A percentile compares a stretch with the other conserved stretches of the same genome.
Evolutionary conservation across 139 green algal species (phyloP).

Genomic region (Chlamydomonas sp.): DNA sequence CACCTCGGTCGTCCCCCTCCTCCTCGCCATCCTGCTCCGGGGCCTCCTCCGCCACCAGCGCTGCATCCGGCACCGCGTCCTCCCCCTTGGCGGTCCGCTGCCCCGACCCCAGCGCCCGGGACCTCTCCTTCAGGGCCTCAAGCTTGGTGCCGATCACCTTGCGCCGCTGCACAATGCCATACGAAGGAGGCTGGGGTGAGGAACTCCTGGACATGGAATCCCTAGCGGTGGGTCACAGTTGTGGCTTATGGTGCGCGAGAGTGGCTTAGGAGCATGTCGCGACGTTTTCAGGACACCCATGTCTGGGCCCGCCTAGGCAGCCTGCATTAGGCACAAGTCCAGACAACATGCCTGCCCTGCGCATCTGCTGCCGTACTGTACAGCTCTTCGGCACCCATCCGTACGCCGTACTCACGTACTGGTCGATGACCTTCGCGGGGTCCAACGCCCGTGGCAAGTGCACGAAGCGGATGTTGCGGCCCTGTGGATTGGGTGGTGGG

Average conservation of each 20-base stretch:
- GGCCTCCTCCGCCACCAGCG: background rate
- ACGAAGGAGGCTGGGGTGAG: background rate
- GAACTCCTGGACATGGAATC: too few species aligned
- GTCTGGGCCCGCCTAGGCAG: too few species aligned
- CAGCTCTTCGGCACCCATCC: background rate
- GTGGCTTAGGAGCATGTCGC: too few species aligned
- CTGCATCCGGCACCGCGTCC: background rate
- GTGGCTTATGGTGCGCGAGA: too few species aligned
- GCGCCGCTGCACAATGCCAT: background rate
- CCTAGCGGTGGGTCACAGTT: too few species aligned
- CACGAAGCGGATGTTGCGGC: slow-evolving; percentile 50
- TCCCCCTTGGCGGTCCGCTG: slow-evolving; percentile 12
- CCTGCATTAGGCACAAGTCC: background rate
- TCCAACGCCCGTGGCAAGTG: slow-evolving; percentile 49
- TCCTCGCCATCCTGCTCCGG: background rate
- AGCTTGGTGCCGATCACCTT: slow-evolving; percentile 14
- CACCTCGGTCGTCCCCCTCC: background rate
- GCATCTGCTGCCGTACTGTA: background rate
- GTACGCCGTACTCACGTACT: slow-evolving; percentile 25
- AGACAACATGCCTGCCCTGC: background rate
- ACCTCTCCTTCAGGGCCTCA: slow-evolving; percentile 4
- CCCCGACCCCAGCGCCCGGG: background rate
- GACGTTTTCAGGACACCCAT: too few species aligned
- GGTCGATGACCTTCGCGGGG: slow-evolving; percentile 25
- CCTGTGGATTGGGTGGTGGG: slow-evolving; percentile 14